phyloP scores from a whole-genome alignment of 2,329 filamentous ascomycete genomes.

The Beauveria scarabaeidicola region DNA sequence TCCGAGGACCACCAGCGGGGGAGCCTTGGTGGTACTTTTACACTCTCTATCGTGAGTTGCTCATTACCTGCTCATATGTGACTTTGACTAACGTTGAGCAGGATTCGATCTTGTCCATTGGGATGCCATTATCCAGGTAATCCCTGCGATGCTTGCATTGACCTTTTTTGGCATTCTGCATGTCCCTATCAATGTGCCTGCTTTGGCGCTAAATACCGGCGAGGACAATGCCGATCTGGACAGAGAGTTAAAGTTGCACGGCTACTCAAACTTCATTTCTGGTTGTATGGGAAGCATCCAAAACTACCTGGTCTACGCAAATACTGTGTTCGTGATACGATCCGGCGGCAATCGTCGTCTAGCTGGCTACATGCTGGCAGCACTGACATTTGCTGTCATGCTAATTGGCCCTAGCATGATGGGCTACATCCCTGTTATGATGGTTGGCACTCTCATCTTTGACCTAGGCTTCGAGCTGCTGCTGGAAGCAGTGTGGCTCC shows the following conservation, averaged over 20 bases:
- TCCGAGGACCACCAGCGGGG: slow-evolving; percentile 71
- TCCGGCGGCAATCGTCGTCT: slow-evolving; percentile 82
- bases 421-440: slow-evolving; percentile 92
- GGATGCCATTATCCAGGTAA: slow-evolving; percentile 70
- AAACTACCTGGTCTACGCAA: slow-evolving; percentile 96
- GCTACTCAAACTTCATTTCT: slow-evolving; percentile 85
- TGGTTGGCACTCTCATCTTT: slow-evolving; percentile 92
- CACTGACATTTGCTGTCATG: slow-evolving; percentile 72
- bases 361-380: slow-evolving; percentile 77
- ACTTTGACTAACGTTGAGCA: slow-evolving; percentile 27
- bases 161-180: slow-evolving; percentile 97
- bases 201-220: slow-evolving; percentile 78
- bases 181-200: slow-evolving; percentile 96
- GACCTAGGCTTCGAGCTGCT: slow-evolving; percentile 88
- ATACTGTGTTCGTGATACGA: slow-evolving; percentile 92
- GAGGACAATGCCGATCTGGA: slow-evolving; percentile 91
- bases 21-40: slow-evolving; percentile 98
- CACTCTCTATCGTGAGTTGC: slow-evolving; percentile 72
- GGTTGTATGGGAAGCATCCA: slow-evolving; percentile 82
- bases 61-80: not conserved
- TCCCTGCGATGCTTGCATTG: slow-evolving; percentile 91
- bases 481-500: slow-evolving; percentile 78
- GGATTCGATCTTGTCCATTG: slow-evolving; percentile 77
- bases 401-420: slow-evolving; percentile 79
- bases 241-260: slow-evolving; percentile 84